Conservation (phyloP, 306 rosid species). For the Elaeagnus macrophylla region DNA sequence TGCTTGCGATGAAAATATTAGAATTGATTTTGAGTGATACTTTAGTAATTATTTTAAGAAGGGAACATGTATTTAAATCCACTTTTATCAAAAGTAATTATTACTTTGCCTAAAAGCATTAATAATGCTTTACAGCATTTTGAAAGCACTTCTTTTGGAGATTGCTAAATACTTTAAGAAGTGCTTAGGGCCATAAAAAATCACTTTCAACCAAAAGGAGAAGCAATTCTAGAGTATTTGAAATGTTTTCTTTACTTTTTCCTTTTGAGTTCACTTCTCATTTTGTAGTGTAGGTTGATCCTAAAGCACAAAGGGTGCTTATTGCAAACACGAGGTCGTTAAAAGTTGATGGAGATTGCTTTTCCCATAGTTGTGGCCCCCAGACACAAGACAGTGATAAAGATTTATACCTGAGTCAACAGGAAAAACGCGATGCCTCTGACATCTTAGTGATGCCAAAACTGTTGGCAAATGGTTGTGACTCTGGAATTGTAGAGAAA, state of each 20-base stretch:
- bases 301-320: conserved; percentile 92
- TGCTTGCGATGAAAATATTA: too few species aligned
- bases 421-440: conserved; percentile 36
- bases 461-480: conserved; percentile 34
- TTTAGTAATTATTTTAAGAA: too few species aligned
- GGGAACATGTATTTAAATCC: too few species aligned
- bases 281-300: conserved; percentile 53
- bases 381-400: conserved; percentile 30
- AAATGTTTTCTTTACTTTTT: not conserved
- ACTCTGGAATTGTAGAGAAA: conserved; percentile 31
- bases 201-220: too few species aligned
- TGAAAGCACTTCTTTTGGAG: too few species aligned
- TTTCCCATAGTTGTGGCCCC: conserved; percentile 21
- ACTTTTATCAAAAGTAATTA: too few species aligned
- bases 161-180: too few species aligned
- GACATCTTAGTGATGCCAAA: conserved; percentile 65
- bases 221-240: too few species aligned
- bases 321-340: conserved; percentile 44
- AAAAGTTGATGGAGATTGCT: conserved; percentile 17
- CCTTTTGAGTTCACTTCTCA: conserved; percentile 14
- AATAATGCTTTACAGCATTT: too few species aligned
- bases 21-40: too few species aligned
- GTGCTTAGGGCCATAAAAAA: too few species aligned
- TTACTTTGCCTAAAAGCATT: too few species aligned
- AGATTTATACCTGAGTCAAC: conserved; percentile 17